These are phyloP conservation scores for Wickerhamomyces ciferrii DNA, from an alignment of 805 yeast genomes.

Conservation along the genomic window DNA sequence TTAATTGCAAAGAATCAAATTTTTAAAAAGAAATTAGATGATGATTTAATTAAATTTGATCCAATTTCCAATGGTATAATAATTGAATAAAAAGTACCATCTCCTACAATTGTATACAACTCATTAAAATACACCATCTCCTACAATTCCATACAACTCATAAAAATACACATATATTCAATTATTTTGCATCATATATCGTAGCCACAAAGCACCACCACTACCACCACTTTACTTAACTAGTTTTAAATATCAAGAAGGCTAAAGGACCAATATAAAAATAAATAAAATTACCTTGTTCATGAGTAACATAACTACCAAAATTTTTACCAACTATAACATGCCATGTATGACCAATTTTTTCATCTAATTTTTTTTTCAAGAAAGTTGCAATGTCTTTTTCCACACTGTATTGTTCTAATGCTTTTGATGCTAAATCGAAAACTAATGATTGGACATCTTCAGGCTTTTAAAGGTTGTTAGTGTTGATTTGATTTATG, in stretches of 20 bases:
- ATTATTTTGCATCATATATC: too few relatives aligned
- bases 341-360: slow-evolving; percentile 74
- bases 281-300: slow-evolving; percentile 66
- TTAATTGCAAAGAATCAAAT: slow-evolving; percentile 1
- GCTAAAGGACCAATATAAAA: slow-evolving; percentile 69
- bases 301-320: slow-evolving; percentile 77
- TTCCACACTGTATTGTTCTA: slow-evolving; percentile 38
- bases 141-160: too few relatives aligned
- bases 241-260: slow-evolving; percentile 63
- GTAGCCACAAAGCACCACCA: too few relatives aligned
- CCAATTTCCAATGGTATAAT: not conserved
- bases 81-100: too few relatives aligned
- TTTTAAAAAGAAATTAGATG: not conserved
- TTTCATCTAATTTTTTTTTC: slow-evolving; percentile 59
- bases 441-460: slow-evolving; percentile 48
- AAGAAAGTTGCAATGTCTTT: slow-evolving; percentile 62
- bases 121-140: too few relatives aligned
- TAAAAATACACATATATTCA: too few relatives aligned
- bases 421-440: slow-evolving; percentile 40
- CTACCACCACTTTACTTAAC: too few relatives aligned
- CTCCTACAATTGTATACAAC: too few relatives aligned
- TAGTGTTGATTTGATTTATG: not conserved
- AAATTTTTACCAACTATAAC: slow-evolving; percentile 76
- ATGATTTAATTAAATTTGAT: slow-evolving; percentile 1
- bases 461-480: slow-evolving; percentile 18